Evolutionary conservation across 2,329 filamentous ascomycete species (phyloP), one percentile per base, ranked within the genome.

Genomic region (Sporothrix phasma): DNA sequence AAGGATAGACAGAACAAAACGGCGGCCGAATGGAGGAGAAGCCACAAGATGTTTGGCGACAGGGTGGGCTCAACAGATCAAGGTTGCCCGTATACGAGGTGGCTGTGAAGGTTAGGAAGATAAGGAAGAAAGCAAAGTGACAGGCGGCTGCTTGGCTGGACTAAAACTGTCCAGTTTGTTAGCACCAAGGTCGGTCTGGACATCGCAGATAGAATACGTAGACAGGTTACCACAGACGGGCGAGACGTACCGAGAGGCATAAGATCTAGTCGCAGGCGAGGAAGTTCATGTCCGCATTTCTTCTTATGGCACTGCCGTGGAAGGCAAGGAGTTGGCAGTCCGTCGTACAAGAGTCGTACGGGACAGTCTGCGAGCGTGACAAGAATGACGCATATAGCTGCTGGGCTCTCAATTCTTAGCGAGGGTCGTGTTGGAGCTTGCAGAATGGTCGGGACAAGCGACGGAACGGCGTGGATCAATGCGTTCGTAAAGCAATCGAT

Each of bases 331-430:
- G 37, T 29, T 15, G 56, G 24, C 39, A 43, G 56, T 19, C 24
- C 54, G 56, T 59, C 31, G 56, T 8, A 59, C 56, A 8, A 46
- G 15, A 29, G 39, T 59, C 56, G 56, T 45, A 46, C 56, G 26
- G 49, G 19, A 41, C 39, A 24, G 51, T 54, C 22, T n/a, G 46
- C 10, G 19, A 56, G 31, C n/a, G 51, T 11, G 19, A 56, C 24
- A 47, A 54, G 61, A 62, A 29, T 43, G 61, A 62, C 39, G 61
- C 61, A 62, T 62, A 29, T 34, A 45, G 37, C 47, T 43, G 61
- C 61, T 24, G 54, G 49, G 47, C 45, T 45, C 34, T 49, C 26
- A 62, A 43, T 54, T 39, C 47, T 53, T 45, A 62, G 46, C 26
- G 41, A 63, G 61, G 41, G 37, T 43, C 19, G 51, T 43, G 51